These are phyloP conservation scores for Globisporangium apiculatum DNA, from an alignment of 352 stramenopile genomes.

Conservation along the genomic window DNA sequence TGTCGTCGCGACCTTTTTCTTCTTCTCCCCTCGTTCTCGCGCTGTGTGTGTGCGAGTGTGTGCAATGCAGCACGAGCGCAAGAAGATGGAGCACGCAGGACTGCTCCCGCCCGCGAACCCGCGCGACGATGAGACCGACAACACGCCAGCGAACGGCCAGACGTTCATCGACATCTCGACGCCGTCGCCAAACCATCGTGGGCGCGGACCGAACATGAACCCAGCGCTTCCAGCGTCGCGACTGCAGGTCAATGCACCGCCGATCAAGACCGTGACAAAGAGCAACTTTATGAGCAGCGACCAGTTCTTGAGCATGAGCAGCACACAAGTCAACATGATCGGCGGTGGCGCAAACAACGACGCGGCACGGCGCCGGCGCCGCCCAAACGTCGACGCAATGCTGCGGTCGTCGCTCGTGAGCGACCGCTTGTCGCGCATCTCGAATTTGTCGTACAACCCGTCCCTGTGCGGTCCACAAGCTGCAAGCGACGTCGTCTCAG, in stretches of 20 bases:
- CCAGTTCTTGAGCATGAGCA: conserved; percentile 39
- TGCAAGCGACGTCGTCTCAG: conserved; percentile 41
- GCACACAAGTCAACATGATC: conserved; percentile 26
- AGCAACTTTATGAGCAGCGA: conserved; percentile 59
- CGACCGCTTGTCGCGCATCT: conserved; percentile 42
- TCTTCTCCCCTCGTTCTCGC: too few relatives aligned
- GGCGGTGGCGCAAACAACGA: conserved; percentile 9
- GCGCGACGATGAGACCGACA: conserved; percentile 25
- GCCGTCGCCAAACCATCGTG: conserved; percentile 32
- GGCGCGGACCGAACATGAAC: conserved; percentile 11
- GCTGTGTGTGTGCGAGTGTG: too few relatives aligned
- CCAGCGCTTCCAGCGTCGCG: conserved; percentile 9
- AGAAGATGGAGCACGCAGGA: conserved; percentile 33
- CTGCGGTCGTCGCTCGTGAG: conserved; percentile 55
- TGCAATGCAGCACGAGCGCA: conserved; percentile 27
- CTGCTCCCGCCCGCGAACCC: conserved; percentile 12
- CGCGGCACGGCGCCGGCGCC: conserved; percentile 37
- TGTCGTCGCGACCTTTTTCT: too few relatives aligned
- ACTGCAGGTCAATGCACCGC: conserved; percentile 13
- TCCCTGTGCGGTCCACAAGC: conserved; percentile 23
- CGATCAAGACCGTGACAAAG: conserved; percentile 23
- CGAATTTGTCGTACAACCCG: conserved; percentile 45
- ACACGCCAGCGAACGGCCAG: conserved; percentile 43
- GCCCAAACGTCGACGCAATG: conserved; percentile 60
- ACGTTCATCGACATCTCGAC: conserved; percentile 68